Evolutionary conservation across 768 basidiomycete genomes (phyloP), one percentile per base, ranked within the genome.

Genomic region (Pulveroboletus sp.): DNA sequence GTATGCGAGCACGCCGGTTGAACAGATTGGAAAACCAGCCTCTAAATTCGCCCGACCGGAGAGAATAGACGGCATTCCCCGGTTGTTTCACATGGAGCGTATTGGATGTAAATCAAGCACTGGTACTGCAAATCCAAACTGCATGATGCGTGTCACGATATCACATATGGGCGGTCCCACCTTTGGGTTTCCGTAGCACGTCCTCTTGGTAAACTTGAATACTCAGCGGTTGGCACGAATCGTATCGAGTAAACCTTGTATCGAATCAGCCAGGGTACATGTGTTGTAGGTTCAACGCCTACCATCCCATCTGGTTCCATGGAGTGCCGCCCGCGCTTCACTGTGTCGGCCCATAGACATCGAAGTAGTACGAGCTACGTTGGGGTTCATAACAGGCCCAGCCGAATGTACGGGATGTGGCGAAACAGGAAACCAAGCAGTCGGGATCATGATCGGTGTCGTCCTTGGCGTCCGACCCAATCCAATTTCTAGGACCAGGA

Each of bases 1-100:
- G 61, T 69, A 75, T 69, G 45, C 81, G 79, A 27, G 77, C 74
- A 62, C 89, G 93, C 89, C 92, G 97, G 67, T 84, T 89, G 75
- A 98, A 97, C 25, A 98, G 73, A 57, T 89, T 95, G 19, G 91
- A 90, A 69, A 98, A 94, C 94, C 94, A 97, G 29, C 87, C 88
- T 63, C 86, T 88, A 69, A 90, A 83, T 66, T 90, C 89, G 49
- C 85, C 85, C 85, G 14, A 87, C 85, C 10, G 81, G 84, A n/a
- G 87, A 87, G 72, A 38, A 81, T 65, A 40, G 66, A 70, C 20
- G 50, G 64, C 51, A 62, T 65, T 23, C 52, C 70, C 50, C 3
- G 79, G 62, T 21, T 77, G 72, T 59, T 76, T 82, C 21, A 74
- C 70, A 21, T 72, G 68, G 20, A 73, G 64, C 5, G 47, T 63